phyloP scores from a whole-genome alignment of 371 early-diverging fungal species.

The Mortierella sp. region DNA sequence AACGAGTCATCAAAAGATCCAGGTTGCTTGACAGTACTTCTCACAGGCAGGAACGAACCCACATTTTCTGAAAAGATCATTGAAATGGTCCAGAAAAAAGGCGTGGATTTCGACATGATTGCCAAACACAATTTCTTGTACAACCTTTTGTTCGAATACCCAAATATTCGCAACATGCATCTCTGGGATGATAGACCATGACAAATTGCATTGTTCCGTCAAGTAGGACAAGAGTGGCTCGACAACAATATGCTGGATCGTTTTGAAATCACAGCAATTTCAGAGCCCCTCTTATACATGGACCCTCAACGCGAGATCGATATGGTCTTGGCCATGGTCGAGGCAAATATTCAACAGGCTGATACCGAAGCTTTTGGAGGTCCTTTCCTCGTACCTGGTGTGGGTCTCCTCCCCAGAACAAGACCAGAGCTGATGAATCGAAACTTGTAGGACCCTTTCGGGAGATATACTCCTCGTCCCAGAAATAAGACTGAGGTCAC shows the following conservation, averaged over 20 bases:
- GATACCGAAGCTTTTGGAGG: slow-evolving; percentile 41
- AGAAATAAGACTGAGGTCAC: slow-evolving; percentile 32
- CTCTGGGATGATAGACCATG: slow-evolving; percentile 55
- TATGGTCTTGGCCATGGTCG: slow-evolving; percentile 43
- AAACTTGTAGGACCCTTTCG: slow-evolving; percentile 48
- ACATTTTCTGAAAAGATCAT: slow-evolving; percentile 38
- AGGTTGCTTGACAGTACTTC: slow-evolving; percentile 45
- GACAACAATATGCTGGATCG: slow-evolving; percentile 34
- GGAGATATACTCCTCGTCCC: slow-evolving; percentile 39
- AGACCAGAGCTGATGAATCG: slow-evolving; percentile 33
- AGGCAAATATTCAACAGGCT: slow-evolving; percentile 41
- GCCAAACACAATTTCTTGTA: slow-evolving; percentile 53
- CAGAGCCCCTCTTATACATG: slow-evolving; percentile 40
- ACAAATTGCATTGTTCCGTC: slow-evolving; percentile 41
- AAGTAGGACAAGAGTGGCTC: slow-evolving; percentile 53
- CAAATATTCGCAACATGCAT: slow-evolving; percentile 36
- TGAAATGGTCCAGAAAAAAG: slow-evolving; percentile 34
- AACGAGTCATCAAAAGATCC: slow-evolving; percentile 38
- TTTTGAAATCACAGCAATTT: slow-evolving; percentile 41
- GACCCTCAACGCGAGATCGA: slow-evolving; percentile 40
- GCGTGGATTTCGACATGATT: slow-evolving; percentile 45
- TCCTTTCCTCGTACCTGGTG: slow-evolving; percentile 34
- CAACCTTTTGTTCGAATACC: slow-evolving; percentile 48
- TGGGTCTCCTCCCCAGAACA: slow-evolving; percentile 35
- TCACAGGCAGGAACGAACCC: slow-evolving; percentile 55